Evolutionary conservation across 805 yeast genomes (phyloP).

Genomic region (Ogataea zsoltii): DNA sequence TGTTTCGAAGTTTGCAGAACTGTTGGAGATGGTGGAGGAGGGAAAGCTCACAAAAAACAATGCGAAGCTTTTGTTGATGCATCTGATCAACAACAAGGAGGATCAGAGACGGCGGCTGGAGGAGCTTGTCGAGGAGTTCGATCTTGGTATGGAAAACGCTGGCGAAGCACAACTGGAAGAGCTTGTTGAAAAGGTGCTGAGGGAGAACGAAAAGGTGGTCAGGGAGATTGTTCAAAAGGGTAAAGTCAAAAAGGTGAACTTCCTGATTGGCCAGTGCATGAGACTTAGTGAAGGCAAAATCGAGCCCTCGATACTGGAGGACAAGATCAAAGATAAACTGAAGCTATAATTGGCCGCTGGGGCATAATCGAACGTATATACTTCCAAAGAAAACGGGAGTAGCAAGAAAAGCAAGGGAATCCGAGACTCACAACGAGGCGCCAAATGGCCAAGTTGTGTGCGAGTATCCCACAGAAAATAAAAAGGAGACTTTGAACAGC

Average conservation of each 20-base stretch:
- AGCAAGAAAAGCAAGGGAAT: conserved; percentile 1
- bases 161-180: conserved; percentile 32
- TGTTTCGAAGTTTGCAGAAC: conserved; percentile 48
- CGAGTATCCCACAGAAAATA: background rate
- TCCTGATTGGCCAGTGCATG: conserved; percentile 84
- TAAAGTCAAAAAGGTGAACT: conserved; percentile 65
- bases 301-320: conserved; percentile 28
- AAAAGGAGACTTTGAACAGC: conserved; percentile 1
- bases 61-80: conserved; percentile 64
- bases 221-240: conserved; percentile 57
- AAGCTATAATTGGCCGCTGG: conserved; percentile 4
- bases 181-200: conserved; percentile 38
- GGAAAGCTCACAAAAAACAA: conserved; percentile 61
- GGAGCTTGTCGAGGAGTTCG: conserved; percentile 54
- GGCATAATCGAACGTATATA: background rate
- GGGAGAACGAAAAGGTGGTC: conserved; percentile 53
- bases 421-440: background rate
- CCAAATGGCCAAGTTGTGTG: too few species aligned
- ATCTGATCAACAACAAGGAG: conserved; percentile 52
- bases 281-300: conserved; percentile 68
- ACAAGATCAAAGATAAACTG: conserved; percentile 23
- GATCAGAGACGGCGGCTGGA: conserved; percentile 38
- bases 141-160: conserved; percentile 42
- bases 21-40: conserved; percentile 50
- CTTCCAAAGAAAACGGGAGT: conserved; percentile 1